Evolutionary conservation across 2,329 filamentous ascomycete species (phyloP).

Genomic region (Ascochyta pisi): DNA sequence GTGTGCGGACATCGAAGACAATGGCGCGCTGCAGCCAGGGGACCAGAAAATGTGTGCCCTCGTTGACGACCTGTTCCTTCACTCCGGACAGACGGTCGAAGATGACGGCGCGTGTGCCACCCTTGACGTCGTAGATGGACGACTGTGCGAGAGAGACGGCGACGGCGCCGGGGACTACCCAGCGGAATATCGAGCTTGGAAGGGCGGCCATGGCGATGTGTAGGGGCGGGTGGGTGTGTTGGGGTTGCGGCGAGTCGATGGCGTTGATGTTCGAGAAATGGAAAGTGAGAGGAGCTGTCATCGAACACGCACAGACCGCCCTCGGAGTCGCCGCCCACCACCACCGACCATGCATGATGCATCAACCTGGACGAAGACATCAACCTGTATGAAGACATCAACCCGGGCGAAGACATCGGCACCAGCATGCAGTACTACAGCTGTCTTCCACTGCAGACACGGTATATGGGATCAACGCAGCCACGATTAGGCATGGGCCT

Average conservation of each 20-base stretch:
- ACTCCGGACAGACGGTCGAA: slow-evolving; percentile 94
- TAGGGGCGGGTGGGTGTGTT: slow-evolving; percentile 25
- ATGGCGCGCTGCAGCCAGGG: slow-evolving; percentile 96
- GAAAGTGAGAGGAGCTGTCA: slow-evolving; percentile 26
- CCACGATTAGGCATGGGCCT: not conserved
- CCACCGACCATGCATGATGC: not conserved
- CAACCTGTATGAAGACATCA: not conserved
- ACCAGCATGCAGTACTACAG: not conserved
- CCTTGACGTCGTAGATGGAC: slow-evolving; percentile 95
- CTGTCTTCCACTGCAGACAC: not conserved
- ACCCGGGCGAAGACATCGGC: not conserved
- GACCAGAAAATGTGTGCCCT: slow-evolving; percentile 95
- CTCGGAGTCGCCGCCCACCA: slow-evolving; percentile 27
- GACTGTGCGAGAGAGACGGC: slow-evolving; percentile 73
- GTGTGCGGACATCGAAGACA: slow-evolving; percentile 95
- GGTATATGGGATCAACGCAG: not conserved
- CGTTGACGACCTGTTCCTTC: slow-evolving; percentile 89
- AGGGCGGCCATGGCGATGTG: slow-evolving; percentile 40
- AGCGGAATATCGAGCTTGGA: slow-evolving; percentile 49
- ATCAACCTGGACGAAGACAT: not conserved
- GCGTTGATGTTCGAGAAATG: slow-evolving; percentile 11
- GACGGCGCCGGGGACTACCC: slow-evolving; percentile 75
- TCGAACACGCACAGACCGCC: slow-evolving; percentile 20
- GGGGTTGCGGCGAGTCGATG: slow-evolving; percentile 20
- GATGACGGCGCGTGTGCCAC: slow-evolving; percentile 93